These are phyloP conservation scores for Backusella westeae DNA, from an alignment of 192 early-diverging fungal species.

Conservation along the genomic window DNA sequence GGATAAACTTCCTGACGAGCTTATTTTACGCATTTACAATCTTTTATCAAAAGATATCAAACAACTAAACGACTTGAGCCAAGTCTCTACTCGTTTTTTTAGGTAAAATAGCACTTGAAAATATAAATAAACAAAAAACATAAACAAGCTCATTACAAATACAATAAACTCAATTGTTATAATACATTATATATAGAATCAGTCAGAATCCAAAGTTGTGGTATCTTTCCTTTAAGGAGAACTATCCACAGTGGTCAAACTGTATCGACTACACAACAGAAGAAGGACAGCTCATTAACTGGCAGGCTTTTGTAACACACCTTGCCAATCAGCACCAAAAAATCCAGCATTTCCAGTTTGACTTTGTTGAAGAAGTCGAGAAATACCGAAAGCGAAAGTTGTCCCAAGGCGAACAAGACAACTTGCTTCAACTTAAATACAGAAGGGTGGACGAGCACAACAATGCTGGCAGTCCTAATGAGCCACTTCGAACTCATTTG, in stretches of 20 bases:
- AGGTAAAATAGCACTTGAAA: not conserved
- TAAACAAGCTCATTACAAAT: not conserved
- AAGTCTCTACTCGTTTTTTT: slow-evolving; percentile 1
- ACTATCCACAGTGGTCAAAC: slow-evolving; percentile 19
- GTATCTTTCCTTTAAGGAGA: slow-evolving; percentile 23
- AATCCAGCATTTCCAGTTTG: slow-evolving; percentile 9
- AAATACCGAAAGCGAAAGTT: slow-evolving; percentile 9
- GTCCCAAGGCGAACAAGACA: not conserved
- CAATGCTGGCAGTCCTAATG: not conserved
- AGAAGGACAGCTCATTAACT: slow-evolving; percentile 15
- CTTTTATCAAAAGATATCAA: not conserved
- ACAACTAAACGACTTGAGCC: not conserved
- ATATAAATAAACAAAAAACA: no score
- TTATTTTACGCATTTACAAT: slow-evolving; percentile 13
- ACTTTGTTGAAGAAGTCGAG: slow-evolving; percentile 3
- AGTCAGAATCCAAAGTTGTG: slow-evolving; percentile 25
- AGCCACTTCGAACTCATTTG: slow-evolving; percentile 1
- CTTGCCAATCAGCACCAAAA: slow-evolving; percentile 14
- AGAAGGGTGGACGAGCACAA: not conserved
- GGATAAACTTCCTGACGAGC: slow-evolving; percentile 27
- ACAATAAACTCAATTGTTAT: not conserved
- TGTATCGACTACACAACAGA: slow-evolving; percentile 15
- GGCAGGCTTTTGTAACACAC: slow-evolving; percentile 32
- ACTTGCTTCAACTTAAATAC: not conserved
- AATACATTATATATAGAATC: slow-evolving; percentile 12